A percentile compares a stretch with the other conserved stretches of the same genome.
phyloP scores from a whole-genome alignment of 768 basidiomycete species.

The Harrya chromipes region DNA sequence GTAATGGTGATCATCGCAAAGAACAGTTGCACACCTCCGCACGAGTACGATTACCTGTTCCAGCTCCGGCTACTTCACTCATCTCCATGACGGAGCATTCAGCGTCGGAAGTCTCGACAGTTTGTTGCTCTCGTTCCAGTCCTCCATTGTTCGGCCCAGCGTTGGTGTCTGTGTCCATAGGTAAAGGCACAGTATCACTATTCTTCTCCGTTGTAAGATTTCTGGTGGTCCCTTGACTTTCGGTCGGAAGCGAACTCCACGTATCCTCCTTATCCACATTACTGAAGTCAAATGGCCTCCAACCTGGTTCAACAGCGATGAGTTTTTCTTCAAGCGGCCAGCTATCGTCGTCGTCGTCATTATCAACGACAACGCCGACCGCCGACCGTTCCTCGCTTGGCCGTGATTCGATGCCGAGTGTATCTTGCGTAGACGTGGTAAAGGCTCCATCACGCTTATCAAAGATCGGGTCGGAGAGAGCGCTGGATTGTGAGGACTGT shows the following conservation, averaged over 20 bases:
- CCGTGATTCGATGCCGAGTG: constrained; percentile 43
- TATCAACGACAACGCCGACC: constrained; percentile 32
- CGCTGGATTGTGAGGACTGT: constrained; percentile 54
- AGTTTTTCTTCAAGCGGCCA: constrained; percentile 73
- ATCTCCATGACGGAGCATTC: constrained; percentile 32
- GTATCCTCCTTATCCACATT: constrained; percentile 65
- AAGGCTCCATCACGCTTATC: constrained; percentile 43
- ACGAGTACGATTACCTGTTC: constrained; percentile 36
- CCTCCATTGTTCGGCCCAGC: constrained; percentile 10
- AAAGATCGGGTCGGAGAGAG: constrained; percentile 50
- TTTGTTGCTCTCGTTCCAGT: constrained; percentile 10
- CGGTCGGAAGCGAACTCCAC: constrained; percentile 68
- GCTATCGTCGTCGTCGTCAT: constrained; percentile 62
- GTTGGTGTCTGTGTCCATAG: constrained; percentile 12
- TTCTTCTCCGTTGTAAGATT: constrained; percentile 16
- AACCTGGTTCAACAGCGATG: constrained; percentile 47
- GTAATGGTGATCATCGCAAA: not conserved
- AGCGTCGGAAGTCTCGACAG: constrained; percentile 35
- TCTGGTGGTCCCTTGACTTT: constrained; percentile 43
- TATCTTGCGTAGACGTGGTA: constrained; percentile 57
- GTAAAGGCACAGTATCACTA: not conserved
- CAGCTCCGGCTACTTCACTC: constrained; percentile 34
- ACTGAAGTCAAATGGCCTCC: constrained; percentile 56
- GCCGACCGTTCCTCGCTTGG: constrained; percentile 13
- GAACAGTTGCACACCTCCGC: constrained; percentile 40